Conservation (phyloP, 148 eudicot genomes). For the Nepenthes mirabilis region DNA sequence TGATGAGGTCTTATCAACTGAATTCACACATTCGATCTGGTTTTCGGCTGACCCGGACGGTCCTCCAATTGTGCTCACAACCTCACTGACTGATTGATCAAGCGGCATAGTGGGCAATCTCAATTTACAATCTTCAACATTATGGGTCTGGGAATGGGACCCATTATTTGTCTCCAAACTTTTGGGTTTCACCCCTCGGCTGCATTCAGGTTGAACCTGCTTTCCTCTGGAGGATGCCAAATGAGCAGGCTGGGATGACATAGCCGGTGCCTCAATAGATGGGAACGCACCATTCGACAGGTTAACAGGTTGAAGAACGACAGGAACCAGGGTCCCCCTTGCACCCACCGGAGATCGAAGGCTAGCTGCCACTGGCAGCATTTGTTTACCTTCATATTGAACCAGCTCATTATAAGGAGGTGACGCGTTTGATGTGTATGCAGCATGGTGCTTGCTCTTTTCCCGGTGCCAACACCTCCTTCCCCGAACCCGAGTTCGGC, state of each 20-base stretch:
- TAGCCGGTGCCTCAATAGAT: constrained; percentile 22
- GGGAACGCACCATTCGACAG: constrained; percentile 31
- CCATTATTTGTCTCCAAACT: constrained; percentile 20
- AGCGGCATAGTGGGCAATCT: constrained; percentile 8
- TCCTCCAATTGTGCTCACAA: constrained; percentile 12
- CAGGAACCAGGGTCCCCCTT: constrained; percentile 68
- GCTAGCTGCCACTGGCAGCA: constrained; percentile 22
- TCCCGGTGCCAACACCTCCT: constrained; percentile 20
- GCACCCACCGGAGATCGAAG: constrained; percentile 33
- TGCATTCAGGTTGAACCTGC: constrained; percentile 15
- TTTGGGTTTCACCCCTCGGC: not conserved
- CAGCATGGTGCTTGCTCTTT: constrained; percentile 17
- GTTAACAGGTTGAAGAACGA: constrained; percentile 44
- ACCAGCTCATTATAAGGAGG: constrained; percentile 20
- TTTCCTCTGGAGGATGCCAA: constrained; percentile 28
- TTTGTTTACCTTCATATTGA: constrained; percentile 17
- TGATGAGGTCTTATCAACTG: constrained; percentile 1
- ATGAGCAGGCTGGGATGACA: constrained; percentile 34
- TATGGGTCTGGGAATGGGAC: constrained; percentile 6
- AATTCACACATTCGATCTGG: constrained; percentile 14
- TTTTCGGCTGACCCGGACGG: constrained; percentile 21
- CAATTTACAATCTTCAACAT: not conserved
- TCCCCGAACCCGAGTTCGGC: constrained; percentile 13
- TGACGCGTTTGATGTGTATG: constrained; percentile 27
- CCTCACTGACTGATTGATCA: constrained; percentile 18